phyloP scores from a whole-genome alignment of 768 basidiomycete species.

The Exidia glandulosa region DNA sequence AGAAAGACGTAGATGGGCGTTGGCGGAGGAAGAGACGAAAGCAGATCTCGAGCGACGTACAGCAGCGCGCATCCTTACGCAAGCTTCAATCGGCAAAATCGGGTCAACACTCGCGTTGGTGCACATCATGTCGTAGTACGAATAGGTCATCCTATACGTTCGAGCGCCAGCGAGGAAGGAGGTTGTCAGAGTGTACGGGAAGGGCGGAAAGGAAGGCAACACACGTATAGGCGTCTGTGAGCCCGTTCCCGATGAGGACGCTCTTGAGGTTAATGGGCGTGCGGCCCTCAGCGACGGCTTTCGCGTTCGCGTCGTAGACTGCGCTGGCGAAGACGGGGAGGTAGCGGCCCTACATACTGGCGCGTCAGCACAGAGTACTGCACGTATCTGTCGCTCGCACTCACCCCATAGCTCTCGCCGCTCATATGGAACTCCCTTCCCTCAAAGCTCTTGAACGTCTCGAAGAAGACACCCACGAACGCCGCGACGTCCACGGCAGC shows the following conservation, averaged over 20 bases:
- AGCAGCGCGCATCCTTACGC: not conserved
- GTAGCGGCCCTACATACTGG: not conserved
- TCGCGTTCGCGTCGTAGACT: conserved; percentile 23
- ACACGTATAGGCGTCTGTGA: conserved; percentile 6
- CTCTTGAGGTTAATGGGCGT: conserved; percentile 46
- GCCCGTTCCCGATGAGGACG: conserved; percentile 44
- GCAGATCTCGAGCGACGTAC: not conserved
- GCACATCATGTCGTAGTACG: conserved; percentile 8
- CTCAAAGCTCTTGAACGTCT: conserved; percentile 25
- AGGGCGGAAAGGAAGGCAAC: not conserved
- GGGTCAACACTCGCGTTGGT: conserved; percentile 5
- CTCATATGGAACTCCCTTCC: conserved; percentile 25
- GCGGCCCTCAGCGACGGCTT: conserved; percentile 23
- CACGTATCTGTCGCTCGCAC: not conserved
- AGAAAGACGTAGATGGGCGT: conserved; percentile 14
- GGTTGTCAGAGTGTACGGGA: not conserved
- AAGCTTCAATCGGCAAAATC: not conserved
- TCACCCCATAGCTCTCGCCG: conserved; percentile 24
- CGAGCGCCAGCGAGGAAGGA: not conserved
- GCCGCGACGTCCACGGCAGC: conserved; percentile 26
- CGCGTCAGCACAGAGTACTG: not conserved
- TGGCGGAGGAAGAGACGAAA: not conserved
- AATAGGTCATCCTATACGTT: conserved; percentile 1
- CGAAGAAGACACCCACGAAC: conserved; percentile 27
- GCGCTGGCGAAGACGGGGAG: conserved; percentile 21